Evolutionary conservation across 495 filamentous ascomycete species (phyloP).

Genomic region (Daldinia caldariorum): DNA sequence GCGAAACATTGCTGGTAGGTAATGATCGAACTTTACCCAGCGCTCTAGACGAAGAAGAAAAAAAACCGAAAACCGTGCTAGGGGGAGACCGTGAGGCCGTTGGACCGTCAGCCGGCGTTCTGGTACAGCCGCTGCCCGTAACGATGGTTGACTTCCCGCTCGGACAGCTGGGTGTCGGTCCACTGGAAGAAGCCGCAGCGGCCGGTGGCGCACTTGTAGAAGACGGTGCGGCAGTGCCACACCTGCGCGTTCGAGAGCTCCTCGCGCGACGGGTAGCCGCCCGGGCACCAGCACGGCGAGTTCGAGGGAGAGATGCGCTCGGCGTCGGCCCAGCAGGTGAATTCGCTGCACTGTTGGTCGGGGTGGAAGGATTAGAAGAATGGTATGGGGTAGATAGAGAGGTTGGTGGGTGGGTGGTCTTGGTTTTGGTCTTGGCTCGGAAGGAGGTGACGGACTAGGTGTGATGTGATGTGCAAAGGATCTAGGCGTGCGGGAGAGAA

Average conservation of each 20-base stretch:
- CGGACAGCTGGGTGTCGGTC: slow-evolving; percentile 2
- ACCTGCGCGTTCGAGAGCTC: neutral
- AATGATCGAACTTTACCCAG: no score
- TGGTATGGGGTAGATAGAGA: no score
- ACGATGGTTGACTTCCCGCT: slow-evolving; percentile 20
- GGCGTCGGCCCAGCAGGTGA: slow-evolving; percentile 37
- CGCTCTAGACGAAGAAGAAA: no score
- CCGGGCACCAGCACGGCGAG: slow-evolving; percentile 23
- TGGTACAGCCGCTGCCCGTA: slow-evolving; percentile 18
- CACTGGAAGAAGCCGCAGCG: slow-evolving; percentile 14
- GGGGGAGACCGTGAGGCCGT: no score
- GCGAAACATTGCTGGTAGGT: neutral
- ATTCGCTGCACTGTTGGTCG: neutral
- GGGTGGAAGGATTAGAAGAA: neutral
- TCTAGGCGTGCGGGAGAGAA: no score
- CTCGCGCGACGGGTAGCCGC: slow-evolving; percentile 21
- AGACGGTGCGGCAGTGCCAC: neutral
- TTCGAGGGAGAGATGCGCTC: neutral
- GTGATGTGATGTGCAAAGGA: no score
- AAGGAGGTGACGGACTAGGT: no score
- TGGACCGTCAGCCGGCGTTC: neutral
- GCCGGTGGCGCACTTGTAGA: slow-evolving; percentile 37
- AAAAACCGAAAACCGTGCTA: no score
- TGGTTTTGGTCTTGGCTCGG: no score
- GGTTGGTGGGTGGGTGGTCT: no score